phyloP scores from a whole-genome alignment of 345 rosid genomes.

The Euphorbia tirucalli region DNA sequence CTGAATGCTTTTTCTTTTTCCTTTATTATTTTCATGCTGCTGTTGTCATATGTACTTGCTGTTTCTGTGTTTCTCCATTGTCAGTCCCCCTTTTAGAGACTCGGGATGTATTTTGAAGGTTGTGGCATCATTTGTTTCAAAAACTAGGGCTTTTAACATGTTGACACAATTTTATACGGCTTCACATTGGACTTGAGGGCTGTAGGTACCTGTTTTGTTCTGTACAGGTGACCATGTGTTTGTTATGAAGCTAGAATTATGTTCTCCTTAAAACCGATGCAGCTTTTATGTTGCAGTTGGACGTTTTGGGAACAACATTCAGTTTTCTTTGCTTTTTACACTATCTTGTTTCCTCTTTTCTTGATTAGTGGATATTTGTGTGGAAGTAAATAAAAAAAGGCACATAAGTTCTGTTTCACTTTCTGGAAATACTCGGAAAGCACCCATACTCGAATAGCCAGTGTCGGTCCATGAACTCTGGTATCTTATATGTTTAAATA shows the following conservation, averaged over 20 bases:
- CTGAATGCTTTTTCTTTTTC: neutral
- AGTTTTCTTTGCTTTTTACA: neutral
- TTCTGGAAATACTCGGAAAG: neutral
- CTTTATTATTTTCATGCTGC: neutral
- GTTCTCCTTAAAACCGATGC: slow-evolving; percentile 71
- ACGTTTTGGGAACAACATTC: slow-evolving; percentile 73
- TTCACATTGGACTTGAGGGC: slow-evolving; percentile 14
- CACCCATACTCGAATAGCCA: neutral
- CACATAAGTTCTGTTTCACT: neutral
- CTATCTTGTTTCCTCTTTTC: neutral
- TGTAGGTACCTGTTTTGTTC: neutral
- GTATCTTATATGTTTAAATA: neutral
- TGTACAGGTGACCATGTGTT: slow-evolving; percentile 22
- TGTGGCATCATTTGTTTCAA: neutral
- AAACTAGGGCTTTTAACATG: neutral
- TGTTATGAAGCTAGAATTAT: slow-evolving; percentile 46
- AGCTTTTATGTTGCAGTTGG: slow-evolving; percentile 50
- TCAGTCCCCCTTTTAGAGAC: neutral
- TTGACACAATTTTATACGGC: slow-evolving; percentile 8
- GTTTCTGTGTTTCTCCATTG: neutral
- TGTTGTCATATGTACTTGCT: too few relatives aligned
- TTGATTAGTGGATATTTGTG: neutral
- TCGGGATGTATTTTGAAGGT: neutral
- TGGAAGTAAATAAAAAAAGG: neutral
- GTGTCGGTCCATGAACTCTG: neutral